A percentile compares a stretch with the other conserved stretches of the same genome.
These are phyloP conservation scores for Geranium brycei DNA, from an alignment of 345 rosid species.

Conservation along the genomic window DNA sequence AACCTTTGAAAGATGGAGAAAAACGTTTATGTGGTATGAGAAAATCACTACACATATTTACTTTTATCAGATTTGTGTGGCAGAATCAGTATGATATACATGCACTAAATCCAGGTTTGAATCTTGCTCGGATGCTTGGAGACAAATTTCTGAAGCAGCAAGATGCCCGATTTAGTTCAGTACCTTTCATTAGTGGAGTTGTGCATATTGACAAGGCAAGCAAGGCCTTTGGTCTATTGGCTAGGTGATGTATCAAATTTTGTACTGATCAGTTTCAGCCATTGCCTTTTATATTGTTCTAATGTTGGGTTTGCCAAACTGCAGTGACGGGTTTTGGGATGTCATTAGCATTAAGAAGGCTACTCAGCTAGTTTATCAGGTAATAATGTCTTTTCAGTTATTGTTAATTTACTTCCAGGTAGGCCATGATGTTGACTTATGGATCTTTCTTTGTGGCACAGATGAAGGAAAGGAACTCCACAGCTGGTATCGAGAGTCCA, in stretches of 20 bases:
- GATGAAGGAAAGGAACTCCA: conserved; percentile 37
- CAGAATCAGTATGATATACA: no score
- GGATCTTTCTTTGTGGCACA: conserved; percentile 12
- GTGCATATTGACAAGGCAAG: conserved; percentile 46
- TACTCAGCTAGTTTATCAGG: conserved; percentile 60
- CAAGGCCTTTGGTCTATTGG: conserved; percentile 56
- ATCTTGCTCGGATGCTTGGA: conserved; percentile 94
- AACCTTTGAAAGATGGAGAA: conserved; percentile 70
- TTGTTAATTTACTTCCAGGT: background rate
- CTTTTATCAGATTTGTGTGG: no score
- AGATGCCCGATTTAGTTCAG: conserved; percentile 72
- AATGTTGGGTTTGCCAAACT: conserved; percentile 1
- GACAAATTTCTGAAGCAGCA: conserved; percentile 89
- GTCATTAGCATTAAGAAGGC: conserved; percentile 68
- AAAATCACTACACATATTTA: no score
- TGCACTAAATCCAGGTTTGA: conserved; percentile 41
- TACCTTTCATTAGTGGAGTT: conserved; percentile 69
- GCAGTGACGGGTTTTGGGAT: conserved; percentile 96
- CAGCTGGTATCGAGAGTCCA: conserved; percentile 22
- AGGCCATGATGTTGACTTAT: background rate
- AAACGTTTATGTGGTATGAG: conserved; percentile 54
- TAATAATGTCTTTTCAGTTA: conserved; percentile 11
- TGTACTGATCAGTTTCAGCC: background rate
- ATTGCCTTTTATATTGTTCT: no score
- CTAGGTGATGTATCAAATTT: conserved; percentile 40